Percentiles rank a stretch among this genome's conserved stretches.
These are phyloP conservation scores for Coemansia sp. DNA, from an alignment of 192 early-diverging fungal genomes.

Conservation along the genomic window DNA sequence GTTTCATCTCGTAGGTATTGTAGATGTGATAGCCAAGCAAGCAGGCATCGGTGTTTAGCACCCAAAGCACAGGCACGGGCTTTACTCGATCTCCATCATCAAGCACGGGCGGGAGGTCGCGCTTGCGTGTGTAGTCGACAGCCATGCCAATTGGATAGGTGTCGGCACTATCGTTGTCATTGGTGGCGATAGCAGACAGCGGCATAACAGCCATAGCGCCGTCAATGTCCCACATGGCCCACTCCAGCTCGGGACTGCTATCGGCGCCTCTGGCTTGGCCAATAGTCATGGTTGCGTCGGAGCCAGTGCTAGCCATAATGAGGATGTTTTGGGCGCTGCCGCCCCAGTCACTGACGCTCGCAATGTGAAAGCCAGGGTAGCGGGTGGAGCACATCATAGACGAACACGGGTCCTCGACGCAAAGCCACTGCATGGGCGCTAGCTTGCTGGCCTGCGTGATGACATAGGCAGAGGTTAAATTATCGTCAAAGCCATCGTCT, in stretches of 20 bases:
- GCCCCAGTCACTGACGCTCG: conserved; percentile 63
- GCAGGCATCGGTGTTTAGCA: conserved; percentile 67
- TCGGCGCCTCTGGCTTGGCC: conserved; percentile 30
- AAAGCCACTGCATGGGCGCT: conserved; percentile 54
- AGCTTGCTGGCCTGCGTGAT: conserved; percentile 59
- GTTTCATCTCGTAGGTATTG: conserved; percentile 59
- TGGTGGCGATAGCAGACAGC: conserved; percentile 41
- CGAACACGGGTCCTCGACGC: conserved; percentile 62
- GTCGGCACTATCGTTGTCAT: conserved; percentile 57
- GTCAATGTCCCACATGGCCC: conserved; percentile 71
- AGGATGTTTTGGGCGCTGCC: conserved; percentile 38
- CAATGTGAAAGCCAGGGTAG: conserved; percentile 62
- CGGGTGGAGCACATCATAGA: conserved; percentile 57
- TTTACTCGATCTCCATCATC: conserved; percentile 57
- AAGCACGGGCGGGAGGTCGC: conserved; percentile 56
- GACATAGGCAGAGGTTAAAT: conserved; percentile 60
- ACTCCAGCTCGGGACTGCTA: conserved; percentile 45
- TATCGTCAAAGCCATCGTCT: conserved; percentile 40
- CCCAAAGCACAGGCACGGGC: conserved; percentile 73
- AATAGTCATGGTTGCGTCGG: conserved; percentile 43
- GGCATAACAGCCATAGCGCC: conserved; percentile 65
- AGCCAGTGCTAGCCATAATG: conserved; percentile 39
- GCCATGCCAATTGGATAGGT: conserved; percentile 72
- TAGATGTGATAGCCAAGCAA: conserved; percentile 70
- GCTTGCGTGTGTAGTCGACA: conserved; percentile 72